phyloP scores from a whole-genome alignment of 805 yeast genomes.

The Hermanozyma aechmeae region DNA sequence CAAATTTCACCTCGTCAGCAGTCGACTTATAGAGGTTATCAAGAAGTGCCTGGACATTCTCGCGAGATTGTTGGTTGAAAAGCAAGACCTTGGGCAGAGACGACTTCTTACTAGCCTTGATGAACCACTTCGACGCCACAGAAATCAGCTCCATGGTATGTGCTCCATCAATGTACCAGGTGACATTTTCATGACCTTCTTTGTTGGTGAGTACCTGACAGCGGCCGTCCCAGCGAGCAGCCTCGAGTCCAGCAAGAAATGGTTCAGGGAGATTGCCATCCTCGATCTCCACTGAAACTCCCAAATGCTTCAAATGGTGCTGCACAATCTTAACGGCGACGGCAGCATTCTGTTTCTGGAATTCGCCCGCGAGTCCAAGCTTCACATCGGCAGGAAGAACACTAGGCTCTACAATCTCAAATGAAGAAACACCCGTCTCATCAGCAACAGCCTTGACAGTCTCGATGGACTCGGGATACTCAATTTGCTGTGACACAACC shows the following conservation, averaged over 20 bases:
- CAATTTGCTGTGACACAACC: conserved; percentile 50
- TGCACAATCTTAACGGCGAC: conserved; percentile 68
- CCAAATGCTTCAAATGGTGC: conserved; percentile 46
- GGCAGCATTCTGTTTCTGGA: conserved; percentile 81
- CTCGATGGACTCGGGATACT: conserved; percentile 40
- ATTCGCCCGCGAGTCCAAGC: conserved; percentile 75
- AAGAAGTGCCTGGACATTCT: conserved; percentile 56
- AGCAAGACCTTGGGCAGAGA: conserved; percentile 39
- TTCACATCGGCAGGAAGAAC: conserved; percentile 28
- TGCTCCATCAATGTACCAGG: conserved; percentile 94
- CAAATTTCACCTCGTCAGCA: conserved; percentile 41
- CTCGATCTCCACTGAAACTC: conserved; percentile 17
- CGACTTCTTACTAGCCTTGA: conserved; percentile 7
- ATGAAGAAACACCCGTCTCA: conserved; percentile 41
- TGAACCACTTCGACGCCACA: conserved; percentile 80
- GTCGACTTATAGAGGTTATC: conserved; percentile 37
- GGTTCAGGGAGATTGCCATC: conserved; percentile 34
- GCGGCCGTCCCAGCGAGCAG: conserved; percentile 90
- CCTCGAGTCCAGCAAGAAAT: conserved; percentile 50
- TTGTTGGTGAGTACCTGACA: conserved; percentile 61
- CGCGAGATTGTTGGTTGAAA: conserved; percentile 93
- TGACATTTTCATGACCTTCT: conserved; percentile 31
- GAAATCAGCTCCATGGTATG: conserved; percentile 84
- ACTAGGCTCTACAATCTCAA: conserved; percentile 44
- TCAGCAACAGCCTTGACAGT: conserved; percentile 57